Evolutionary conservation across 306 rosid species (phyloP), one percentile per base, ranked within the genome.

Genomic region (Corylus avellana): DNA sequence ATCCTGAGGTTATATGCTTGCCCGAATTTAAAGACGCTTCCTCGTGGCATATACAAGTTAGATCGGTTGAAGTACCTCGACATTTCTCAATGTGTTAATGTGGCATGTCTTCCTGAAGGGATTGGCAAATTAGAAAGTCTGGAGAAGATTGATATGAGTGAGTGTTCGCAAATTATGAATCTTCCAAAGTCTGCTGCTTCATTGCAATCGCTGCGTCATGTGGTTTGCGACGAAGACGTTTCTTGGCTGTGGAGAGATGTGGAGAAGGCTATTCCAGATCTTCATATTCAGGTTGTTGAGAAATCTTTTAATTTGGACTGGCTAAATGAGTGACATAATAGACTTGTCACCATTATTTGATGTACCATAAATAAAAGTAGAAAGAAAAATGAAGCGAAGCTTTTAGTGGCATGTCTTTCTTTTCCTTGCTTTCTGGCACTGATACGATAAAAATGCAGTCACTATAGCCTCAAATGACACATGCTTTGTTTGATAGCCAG

Each of bases 61-160:
- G 29, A 7, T 35, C 64, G 78, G 12, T 77, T 95, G 83, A 89
- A 89, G 74, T 92, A 91, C 78, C 82, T 92, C 0, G 92, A 95
- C 81, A 79, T 95, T 50, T 91, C 98, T 20, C 98, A 91, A 72
- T 92, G 98, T 75, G 81, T 91, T 46, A 82, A 86, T 77, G 56
- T 95, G 68, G 62, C 80, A 27, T 61, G 84, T 46, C 89, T 95
- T 70, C 98, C 97, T 49, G 78, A 75, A 42, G 83, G 82, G 62
- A 77, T 86, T 62, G 97, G 93, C 32, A 84, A 81, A 29, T 29
- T 91, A 53, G 80, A 79, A 2, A 89, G 80, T 70, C 72, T 95
- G 80, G 92, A 91, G 81, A 95, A 92, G 91, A 90, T 95, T 74
- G 97, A 92, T 88, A 91, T 92, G 98, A 90, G 97, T 80, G 98